These are phyloP conservation scores for Phytophthora chlamydospora DNA, from an alignment of 352 stramenopile species.

Conservation along the genomic window DNA sequence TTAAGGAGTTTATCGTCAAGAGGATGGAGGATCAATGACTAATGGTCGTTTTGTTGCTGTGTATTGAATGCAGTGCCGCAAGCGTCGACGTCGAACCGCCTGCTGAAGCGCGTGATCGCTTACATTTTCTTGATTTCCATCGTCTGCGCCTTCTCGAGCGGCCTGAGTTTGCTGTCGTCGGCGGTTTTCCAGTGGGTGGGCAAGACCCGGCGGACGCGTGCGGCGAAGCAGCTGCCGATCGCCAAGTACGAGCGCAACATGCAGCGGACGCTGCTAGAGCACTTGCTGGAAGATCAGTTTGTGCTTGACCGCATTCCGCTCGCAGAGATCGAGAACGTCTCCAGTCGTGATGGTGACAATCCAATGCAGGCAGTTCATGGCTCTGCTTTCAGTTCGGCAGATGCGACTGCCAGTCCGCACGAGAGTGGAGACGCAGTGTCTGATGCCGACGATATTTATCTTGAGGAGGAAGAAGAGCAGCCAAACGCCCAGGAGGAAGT, in stretches of 20 bases:
- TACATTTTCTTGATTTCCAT: constrained; percentile 83
- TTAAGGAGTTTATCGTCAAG: constrained; percentile 1
- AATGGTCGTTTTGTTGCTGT: not conserved
- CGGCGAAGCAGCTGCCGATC: constrained; percentile 61
- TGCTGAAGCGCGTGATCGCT: constrained; percentile 72
- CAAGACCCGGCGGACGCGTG: constrained; percentile 58
- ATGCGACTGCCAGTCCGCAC: not conserved
- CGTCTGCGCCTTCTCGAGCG: constrained; percentile 81
- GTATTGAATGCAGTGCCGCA: constrained; percentile 48
- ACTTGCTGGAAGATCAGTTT: constrained; percentile 51
- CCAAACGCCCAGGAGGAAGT: constrained; percentile 9
- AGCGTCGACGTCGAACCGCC: constrained; percentile 57
- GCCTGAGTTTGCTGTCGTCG: constrained; percentile 71
- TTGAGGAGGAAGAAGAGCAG: constrained; percentile 15
- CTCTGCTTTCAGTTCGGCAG: constrained; percentile 2
- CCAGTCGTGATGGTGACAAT: constrained; percentile 1
- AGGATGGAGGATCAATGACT: not conserved
- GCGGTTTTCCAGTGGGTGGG: constrained; percentile 68
- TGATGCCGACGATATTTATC: constrained; percentile 17
- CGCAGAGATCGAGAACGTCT: constrained; percentile 37
- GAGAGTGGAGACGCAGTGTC: constrained; percentile 3
- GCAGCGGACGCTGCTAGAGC: constrained; percentile 50
- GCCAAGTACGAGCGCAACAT: constrained; percentile 60
- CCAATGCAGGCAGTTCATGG: constrained; percentile 5
- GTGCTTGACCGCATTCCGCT: constrained; percentile 59